Conservation (phyloP, 805 yeast genomes). For the Spencermartinsiella europaea region DNA sequence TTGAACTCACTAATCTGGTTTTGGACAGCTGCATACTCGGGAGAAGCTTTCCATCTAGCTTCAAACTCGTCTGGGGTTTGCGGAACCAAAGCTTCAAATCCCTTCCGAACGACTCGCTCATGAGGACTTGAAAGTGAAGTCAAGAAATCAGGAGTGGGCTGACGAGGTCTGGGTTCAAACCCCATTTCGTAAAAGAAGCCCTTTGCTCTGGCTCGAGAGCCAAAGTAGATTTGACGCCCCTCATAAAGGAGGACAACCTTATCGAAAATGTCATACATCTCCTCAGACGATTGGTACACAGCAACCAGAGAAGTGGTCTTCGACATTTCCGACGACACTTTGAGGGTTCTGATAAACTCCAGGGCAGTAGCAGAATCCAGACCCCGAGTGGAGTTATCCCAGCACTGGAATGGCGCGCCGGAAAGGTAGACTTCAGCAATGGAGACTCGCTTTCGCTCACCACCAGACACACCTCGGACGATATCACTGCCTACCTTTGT, state of each 20-base stretch:
- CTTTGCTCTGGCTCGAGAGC: constrained; percentile 43
- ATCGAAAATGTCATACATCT: constrained; percentile 50
- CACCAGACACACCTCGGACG: constrained; percentile 56
- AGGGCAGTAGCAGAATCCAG: constrained; percentile 66
- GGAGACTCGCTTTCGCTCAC: constrained; percentile 53
- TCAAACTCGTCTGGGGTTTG: constrained; percentile 48
- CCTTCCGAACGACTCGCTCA: constrained; percentile 42
- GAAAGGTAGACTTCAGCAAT: constrained; percentile 46
- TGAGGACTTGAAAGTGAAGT: constrained; percentile 51
- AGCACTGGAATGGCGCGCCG: constrained; percentile 47
- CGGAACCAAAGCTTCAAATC: constrained; percentile 47
- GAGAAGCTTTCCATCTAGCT: constrained; percentile 46
- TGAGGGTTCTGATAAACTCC: constrained; percentile 55
- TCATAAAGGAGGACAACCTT: constrained; percentile 50
- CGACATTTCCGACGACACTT: constrained; percentile 46
- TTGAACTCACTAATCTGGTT: constrained; percentile 39
- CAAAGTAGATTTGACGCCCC: constrained; percentile 53
- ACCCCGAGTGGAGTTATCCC: constrained; percentile 71
- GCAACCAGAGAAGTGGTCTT: constrained; percentile 56
- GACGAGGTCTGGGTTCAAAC: constrained; percentile 50
- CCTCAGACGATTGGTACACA: constrained; percentile 55
- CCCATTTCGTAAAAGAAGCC: constrained; percentile 51
- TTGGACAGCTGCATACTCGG: constrained; percentile 37
- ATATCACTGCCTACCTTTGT: constrained; percentile 43
- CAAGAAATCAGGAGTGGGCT: constrained; percentile 55